Base-by-base conservation (phyloP, 2,329 filamentous ascomycete genomes). In the Colletotrichum agaves region DNA sequence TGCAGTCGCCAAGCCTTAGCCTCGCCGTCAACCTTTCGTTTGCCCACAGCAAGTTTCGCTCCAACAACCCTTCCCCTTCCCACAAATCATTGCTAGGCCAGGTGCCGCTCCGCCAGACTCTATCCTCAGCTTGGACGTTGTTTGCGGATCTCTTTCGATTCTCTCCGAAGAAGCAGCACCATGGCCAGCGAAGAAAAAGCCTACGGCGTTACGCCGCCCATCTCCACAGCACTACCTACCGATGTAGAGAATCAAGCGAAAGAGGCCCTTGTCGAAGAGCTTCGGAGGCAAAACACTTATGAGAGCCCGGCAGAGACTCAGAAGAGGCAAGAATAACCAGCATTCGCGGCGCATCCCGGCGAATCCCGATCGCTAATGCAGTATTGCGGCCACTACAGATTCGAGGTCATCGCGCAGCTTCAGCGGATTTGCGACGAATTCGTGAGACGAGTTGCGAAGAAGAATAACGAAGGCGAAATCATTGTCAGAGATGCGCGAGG, bases 241-340 rank as follows among this genome's bases (percentile, higher is more conserved):
- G 87, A 91, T 62, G 82, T 87, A 41, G 95, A 99, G 78, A 87
- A 91, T 63, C 86, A 90, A 71, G 88, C 91, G 57, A 97, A 93
- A 73, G 90, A 93, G 72, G 85, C 90, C 63, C 87, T 99, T 49
- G 87, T 97, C 63, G 89, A 92, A 63, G 94, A 98, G 80, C 83
- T 99, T 69, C 93, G 93, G 77, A 85, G 85, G 44, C 93, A 98
- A 80, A 95, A 97, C 80, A 97, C 96, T 59, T 99, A 97, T 74
- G 96, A 98, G 80, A 89, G 88, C 59, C 87, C 89, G 13, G 86
- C 92, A 47, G 96, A 97, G 76, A 97, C 93, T 3, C 87, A 93
- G 70, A 93, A 92, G 78, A 91, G 94, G 93, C 93, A 80, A 69
- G 79, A 66, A 64, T 19, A 11, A 8, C 23, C 21, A 31, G n/a